Evolutionary conservation across 371 early-diverging fungal genomes (phyloP), one percentile per base, ranked within the genome.

Genomic region (Nematocida major): DNA sequence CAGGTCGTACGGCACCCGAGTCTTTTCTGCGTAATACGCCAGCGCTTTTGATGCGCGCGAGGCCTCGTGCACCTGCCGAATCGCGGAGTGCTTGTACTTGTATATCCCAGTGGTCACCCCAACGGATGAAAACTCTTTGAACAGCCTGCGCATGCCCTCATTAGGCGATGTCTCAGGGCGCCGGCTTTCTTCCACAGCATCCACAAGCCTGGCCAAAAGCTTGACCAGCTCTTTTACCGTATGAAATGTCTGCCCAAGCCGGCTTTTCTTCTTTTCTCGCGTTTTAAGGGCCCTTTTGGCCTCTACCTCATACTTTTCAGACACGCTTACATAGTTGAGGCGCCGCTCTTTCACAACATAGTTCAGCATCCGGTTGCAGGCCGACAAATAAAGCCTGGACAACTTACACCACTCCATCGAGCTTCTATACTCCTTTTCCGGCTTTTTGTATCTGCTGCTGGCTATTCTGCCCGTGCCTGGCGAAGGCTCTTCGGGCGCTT

Each of bases 91-190:
- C 88, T 97, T 99, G 89, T 97, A 96, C 79, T 96, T 90, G 86
- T 99, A 99, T 91, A 97, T 96, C 69, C 96, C 99, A 11, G 98
- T 97, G 63, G 94, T 85, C 84, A 93, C 95, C 48, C 97, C 98
- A n/a, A 96, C 94, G 83, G 95, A 95, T 3, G 93, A 90, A 86
- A 99, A 95, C 53, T 92, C 91, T 79, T 97, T 93, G 81, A 96
- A 95, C 59, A 99, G 86, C 68, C 93, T 93, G 83, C 94, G 92
- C 11, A 95, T 95, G 59, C 95, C 87, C 84, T 95, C 94, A 88
- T 90, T 92, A 24, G 93, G 92, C 85, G 95, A 94, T 47, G 47
- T 59, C 26, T 94, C 92, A 65, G 93, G 93, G 57, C 93, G 87
- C 68, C 95, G 91, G 81, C 93, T 94, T 84, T 94, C 93, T 24